Evolutionary conservation across 192 early-diverging fungal genomes (phyloP).

Genomic region (Coemansia sp.): DNA sequence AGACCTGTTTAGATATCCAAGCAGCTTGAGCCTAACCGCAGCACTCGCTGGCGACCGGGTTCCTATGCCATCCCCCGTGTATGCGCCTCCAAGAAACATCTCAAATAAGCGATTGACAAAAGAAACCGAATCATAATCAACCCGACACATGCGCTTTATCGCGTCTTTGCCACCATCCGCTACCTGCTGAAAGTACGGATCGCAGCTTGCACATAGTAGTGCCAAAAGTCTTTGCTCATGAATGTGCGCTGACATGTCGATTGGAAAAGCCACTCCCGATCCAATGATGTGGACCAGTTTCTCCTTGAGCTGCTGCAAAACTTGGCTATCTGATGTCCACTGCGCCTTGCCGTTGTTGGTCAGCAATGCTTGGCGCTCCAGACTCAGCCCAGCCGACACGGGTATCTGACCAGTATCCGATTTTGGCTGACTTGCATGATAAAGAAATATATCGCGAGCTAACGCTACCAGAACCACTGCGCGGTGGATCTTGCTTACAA

Average conservation of each 20-base stretch:
- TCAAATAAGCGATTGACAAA: conserved; percentile 57
- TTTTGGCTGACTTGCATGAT: conserved; percentile 7
- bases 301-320: conserved; percentile 24
- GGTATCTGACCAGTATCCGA: neutral
- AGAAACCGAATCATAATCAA: conserved; percentile 66
- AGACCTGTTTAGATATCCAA: conserved; percentile 56
- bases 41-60: conserved; percentile 21
- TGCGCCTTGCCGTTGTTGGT: conserved; percentile 73
- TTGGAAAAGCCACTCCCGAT: conserved; percentile 47
- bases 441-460: conserved; percentile 22
- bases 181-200: conserved; percentile 69
- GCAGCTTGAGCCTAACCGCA: conserved; percentile 31
- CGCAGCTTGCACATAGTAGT: conserved; percentile 52
- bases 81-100: conserved; percentile 62
- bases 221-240: conserved; percentile 57
- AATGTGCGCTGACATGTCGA: conserved; percentile 28
- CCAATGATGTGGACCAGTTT: conserved; percentile 28
- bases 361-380: conserved; percentile 22
- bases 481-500: neutral
- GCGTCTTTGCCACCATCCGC: conserved; percentile 74
- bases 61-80: conserved; percentile 8
- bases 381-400: conserved; percentile 21
- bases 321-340: conserved; percentile 59
- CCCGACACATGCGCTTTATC: conserved; percentile 65
- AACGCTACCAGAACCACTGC: conserved; percentile 14